phyloP scores from a whole-genome alignment of 257 asterid genomes.

The Echium plantagineum region DNA sequence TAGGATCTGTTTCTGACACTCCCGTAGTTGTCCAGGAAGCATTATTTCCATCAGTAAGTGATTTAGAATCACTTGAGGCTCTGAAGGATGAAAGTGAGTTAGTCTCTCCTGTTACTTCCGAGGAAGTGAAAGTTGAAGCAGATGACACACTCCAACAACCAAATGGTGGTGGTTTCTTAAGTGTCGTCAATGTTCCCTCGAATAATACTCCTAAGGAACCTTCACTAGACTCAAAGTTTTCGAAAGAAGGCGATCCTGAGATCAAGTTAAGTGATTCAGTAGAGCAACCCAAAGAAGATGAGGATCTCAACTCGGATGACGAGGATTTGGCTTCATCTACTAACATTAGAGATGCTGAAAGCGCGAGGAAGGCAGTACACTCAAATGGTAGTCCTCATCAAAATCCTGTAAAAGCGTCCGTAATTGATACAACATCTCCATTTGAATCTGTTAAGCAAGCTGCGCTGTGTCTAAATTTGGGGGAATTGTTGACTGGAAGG shows the following conservation, averaged over 20 bases:
- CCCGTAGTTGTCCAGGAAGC: constrained; percentile 19
- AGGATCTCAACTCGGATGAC: constrained; percentile 10
- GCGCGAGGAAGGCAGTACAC: neutral
- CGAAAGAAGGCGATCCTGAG: constrained; percentile 12
- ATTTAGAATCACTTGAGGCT: constrained; percentile 12
- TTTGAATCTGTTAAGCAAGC: constrained; percentile 95
- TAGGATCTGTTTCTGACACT: constrained; percentile 13
- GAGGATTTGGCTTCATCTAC: constrained; percentile 24
- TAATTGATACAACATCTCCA: constrained; percentile 82
- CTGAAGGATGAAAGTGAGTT: constrained; percentile 12
- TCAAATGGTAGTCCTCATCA: constrained; percentile 17
- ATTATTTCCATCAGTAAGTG: constrained; percentile 13
- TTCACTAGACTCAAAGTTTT: constrained; percentile 13
- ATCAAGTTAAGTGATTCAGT: constrained; percentile 5
- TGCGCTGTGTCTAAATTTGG: constrained; percentile 95
- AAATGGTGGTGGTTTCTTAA: neutral
- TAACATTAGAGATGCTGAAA: constrained; percentile 20
- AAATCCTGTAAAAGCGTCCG: constrained; percentile 17
- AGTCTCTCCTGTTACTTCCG: constrained; percentile 10
- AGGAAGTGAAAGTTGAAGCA: constrained; percentile 17
- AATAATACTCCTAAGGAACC: constrained; percentile 23
- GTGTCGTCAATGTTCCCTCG: constrained; percentile 3
- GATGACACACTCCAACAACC: constrained; percentile 13
- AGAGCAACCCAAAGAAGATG: constrained; percentile 11
- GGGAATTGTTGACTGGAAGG: constrained; percentile 99